These are phyloP conservation scores for Boletus sp. DNA, from an alignment of 768 basidiomycete species.

Conservation along the genomic window DNA sequence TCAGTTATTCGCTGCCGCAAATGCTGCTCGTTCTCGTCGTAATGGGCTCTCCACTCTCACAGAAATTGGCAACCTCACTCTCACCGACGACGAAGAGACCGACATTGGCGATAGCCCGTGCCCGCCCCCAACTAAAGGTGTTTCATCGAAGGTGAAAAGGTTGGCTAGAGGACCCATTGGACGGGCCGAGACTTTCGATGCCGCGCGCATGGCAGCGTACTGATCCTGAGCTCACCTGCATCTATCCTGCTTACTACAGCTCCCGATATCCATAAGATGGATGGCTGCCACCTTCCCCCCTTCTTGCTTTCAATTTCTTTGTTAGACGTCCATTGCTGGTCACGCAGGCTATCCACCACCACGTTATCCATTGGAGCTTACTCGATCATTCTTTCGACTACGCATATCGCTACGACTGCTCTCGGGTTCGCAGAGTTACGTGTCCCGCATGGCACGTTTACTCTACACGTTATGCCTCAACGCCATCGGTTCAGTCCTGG, in stretches of 20 bases:
- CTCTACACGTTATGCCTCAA: conserved; percentile 16
- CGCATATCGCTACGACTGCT: conserved; percentile 11
- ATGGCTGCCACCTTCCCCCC: neutral
- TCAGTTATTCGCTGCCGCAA: conserved; percentile 66
- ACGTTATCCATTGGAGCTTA: conserved; percentile 2
- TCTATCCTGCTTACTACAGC: neutral
- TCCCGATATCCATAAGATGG: conserved; percentile 2
- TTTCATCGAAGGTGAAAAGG: conserved; percentile 58
- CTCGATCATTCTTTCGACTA: conserved; percentile 6
- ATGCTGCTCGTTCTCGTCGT: conserved; percentile 64
- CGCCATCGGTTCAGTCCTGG: conserved; percentile 12
- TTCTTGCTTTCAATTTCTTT: conserved; percentile 10
- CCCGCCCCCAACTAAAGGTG: conserved; percentile 67
- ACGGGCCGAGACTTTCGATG: conserved; percentile 71
- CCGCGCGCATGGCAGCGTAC: conserved; percentile 50
- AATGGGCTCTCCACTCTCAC: conserved; percentile 60
- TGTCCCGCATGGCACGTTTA: conserved; percentile 15
- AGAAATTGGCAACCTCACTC: conserved; percentile 62
- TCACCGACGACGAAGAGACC: conserved; percentile 72
- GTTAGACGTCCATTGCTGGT: conserved; percentile 3
- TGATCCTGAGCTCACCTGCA: conserved; percentile 28
- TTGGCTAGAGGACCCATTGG: conserved; percentile 45
- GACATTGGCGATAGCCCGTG: conserved; percentile 88
- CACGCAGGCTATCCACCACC: conserved; percentile 6
- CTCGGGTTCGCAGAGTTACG: conserved; percentile 9